Evolutionary conservation across 345 rosid genomes (phyloP).

Genomic region (Clausena lansium): DNA sequence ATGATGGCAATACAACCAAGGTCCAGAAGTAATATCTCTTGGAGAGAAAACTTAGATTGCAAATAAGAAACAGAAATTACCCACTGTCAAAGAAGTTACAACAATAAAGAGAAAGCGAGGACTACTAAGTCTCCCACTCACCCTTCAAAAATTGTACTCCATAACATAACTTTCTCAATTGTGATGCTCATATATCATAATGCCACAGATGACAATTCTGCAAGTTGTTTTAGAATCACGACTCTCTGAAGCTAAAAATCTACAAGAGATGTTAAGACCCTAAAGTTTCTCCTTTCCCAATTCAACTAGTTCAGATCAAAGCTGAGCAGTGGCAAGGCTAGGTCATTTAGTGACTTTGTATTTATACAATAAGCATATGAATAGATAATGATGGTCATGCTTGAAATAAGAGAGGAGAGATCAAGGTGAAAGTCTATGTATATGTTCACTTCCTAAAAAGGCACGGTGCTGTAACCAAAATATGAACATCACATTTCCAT

Average conservation of each 20-base stretch:
- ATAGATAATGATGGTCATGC: neutral
- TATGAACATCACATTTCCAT: neutral
- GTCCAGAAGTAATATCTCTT: neutral
- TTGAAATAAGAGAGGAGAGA: neutral
- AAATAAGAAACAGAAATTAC: neutral
- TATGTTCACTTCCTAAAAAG: neutral
- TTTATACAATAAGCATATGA: neutral
- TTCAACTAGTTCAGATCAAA: neutral
- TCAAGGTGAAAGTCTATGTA: neutral
- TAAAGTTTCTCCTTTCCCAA: neutral
- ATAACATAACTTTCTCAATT: neutral
- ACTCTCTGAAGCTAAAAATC: neutral
- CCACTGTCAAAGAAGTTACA: neutral
- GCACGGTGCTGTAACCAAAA: neutral
- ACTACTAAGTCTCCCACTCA: neutral
- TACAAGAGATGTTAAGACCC: neutral
- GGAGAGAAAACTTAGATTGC: neutral
- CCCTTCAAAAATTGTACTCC: neutral
- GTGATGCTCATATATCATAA: neutral
- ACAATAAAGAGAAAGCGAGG: neutral
- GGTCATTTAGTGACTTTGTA: neutral
- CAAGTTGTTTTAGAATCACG: neutral
- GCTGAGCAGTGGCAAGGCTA: neutral
- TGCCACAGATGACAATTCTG: neutral
- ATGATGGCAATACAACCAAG: conserved; percentile 4